Base-by-base conservation (phyloP, 2,329 filamentous ascomycete genomes). In the Cladosporium austrohemisphaericum region DNA sequence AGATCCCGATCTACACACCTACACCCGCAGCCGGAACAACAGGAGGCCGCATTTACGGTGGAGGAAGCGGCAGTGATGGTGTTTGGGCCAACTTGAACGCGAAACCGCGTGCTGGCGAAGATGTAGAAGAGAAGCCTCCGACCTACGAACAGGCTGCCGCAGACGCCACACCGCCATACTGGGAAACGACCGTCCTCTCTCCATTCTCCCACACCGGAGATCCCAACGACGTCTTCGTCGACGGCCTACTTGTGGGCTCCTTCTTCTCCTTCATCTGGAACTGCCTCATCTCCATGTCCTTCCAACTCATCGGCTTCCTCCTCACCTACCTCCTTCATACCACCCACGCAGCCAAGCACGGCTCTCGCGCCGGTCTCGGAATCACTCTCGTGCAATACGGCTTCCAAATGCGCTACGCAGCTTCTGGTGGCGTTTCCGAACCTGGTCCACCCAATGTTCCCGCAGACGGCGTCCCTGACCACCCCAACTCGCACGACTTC, bases 121-220 rank as follows among this genome's bases (percentile, higher is more conserved):
- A 88, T 55, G 81, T 87, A 51, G 93, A 98, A 55, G 93, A 98
- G 69, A 80, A 88, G 69, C 93, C 93, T 74, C 93, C 93, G 88
- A 91, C 92, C 28, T 98, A 98, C 68, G 93, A 98, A 77, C 92
- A 97, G 81, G 93, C 93, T 13, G 93, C 93, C 3, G 92, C 92
- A 33, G 93, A 98, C 68, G 86, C 90, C 19, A 93, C 93, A 40
- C 93, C 93, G 1, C 93, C 93, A 0, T 98, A 98, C 71, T 98
- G 93, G 93, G 93, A 98, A 74, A 98, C 93, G 5, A 97, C 93
- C 0, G 96, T 98, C 57, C 80, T 98, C 44, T 92, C 91, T 0
- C 93, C 93, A 1, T 93, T 92, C 49, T 82, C 93, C 57, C 87
- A 86, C n/a, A 82, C 84, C 31, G 84, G 95, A 57, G 88, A 88